Base-by-base conservation (phyloP, 257 asterid genomes). In the Solanum chiquidenum region DNA sequence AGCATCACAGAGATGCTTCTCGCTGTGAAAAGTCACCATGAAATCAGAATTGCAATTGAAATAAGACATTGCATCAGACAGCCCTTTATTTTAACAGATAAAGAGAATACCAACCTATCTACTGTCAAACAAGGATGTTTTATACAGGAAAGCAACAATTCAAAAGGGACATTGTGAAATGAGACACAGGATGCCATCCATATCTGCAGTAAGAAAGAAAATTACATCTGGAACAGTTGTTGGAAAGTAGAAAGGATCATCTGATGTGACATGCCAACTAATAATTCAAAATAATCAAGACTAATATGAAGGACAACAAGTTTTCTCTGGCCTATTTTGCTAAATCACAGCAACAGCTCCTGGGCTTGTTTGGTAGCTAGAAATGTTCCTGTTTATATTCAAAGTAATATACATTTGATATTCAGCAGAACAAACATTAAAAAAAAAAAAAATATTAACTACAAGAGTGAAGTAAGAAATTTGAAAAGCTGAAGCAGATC, bases 1-100 rank as follows among this genome's bases (percentile, higher is more conserved):
- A 68, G 94, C 96, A 83, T 93, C 92, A 89, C 96, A 93, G 14
- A 96, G 94, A 89, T 90, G 91, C 93, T 90, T 92, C 93, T 96
- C 99, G 87, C 99, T 95, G 94, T 90, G 88, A 71, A 88, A 84
- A 46, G 79, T 87, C 75, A 85, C 74, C 42, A 86, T 37, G 77
- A 85, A 68, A 89, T 88, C 23, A 84, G 85, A 87, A 85, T 80
- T 82, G 88, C 83, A 79, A 64, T 52, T 21, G 73, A 86, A 76
- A 52, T 42, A 12, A 46, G 66, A 46, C 68, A 16, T 27, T 46
- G 40, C 85, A 44, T 42, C 85, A 80, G 85, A 31, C 66, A 80
- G 60, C 5, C 66, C 25, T 80, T 79, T 27, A 11, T 46, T 27
- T 80, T 80, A 46, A 31, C 27, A 80, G 64, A 80, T 55, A 73